A percentile compares a stretch with the other conserved stretches of the same genome.
These are phyloP conservation scores for Starmerella gropengiesseri DNA, from an alignment of 805 yeast species.

Conservation along the genomic window DNA sequence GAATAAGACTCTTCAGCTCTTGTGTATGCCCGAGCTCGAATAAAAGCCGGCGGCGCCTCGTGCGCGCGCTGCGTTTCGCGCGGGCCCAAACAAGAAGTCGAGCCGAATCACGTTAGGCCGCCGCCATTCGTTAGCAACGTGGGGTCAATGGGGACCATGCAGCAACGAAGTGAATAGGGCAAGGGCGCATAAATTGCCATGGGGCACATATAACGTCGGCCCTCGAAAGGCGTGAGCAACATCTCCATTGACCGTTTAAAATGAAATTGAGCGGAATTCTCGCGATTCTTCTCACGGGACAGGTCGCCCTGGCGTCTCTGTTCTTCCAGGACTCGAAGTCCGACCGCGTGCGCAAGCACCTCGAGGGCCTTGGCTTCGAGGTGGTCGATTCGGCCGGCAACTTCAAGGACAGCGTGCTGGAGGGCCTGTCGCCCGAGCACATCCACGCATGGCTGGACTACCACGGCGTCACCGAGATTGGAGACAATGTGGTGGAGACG, in stretches of 20 bases:
- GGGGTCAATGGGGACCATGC: background rate
- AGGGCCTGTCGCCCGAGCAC: constrained; percentile 35
- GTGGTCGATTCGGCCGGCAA: constrained; percentile 32
- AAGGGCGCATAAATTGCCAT: background rate
- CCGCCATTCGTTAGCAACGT: too few relatives aligned
- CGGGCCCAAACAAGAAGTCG: too few relatives aligned
- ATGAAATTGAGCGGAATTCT: constrained; percentile 5
- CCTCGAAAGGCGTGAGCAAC: background rate
- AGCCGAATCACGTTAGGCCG: too few relatives aligned
- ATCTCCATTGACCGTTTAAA: background rate
- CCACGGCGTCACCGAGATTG: constrained; percentile 28
- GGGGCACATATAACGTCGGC: constrained; percentile 1
- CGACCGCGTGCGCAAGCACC: constrained; percentile 26
- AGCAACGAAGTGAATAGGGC: background rate
- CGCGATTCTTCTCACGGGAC: background rate
- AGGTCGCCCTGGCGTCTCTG: constrained; percentile 12
- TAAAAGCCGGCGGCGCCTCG: too few relatives aligned
- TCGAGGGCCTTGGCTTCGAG: constrained; percentile 29
- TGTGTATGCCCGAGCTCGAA: too few relatives aligned
- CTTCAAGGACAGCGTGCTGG: constrained; percentile 32
- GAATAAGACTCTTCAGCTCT: too few relatives aligned
- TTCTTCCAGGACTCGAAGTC: constrained; percentile 19
- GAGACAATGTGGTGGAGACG: constrained; percentile 22
- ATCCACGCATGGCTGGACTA: constrained; percentile 36
- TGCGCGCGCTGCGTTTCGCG: too few relatives aligned